Evolutionary conservation across 345 rosid genomes (phyloP).

Genomic region (Erysimum cheiranthoides): DNA sequence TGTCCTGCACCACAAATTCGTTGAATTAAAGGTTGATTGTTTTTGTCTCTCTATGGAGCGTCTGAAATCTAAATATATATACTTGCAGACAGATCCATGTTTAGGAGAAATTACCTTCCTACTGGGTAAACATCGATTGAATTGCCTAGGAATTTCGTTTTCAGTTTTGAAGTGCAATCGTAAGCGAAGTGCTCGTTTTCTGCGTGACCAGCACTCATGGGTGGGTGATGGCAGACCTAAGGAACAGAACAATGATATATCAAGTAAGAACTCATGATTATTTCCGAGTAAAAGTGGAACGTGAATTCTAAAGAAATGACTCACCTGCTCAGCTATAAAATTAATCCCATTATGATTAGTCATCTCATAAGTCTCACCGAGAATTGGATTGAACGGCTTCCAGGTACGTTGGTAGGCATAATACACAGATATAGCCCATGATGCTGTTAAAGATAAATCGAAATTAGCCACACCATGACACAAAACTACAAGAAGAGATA

Average conservation of each 20-base stretch:
- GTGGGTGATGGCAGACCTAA: slow-evolving; percentile 85
- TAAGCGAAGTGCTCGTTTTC: slow-evolving; percentile 75
- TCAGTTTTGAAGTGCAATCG: slow-evolving; percentile 71
- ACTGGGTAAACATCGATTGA: slow-evolving; percentile 71
- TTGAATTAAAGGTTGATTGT: background rate
- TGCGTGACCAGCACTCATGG: slow-evolving; percentile 76
- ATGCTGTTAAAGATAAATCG: slow-evolving; percentile 45
- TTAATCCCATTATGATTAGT: slow-evolving; percentile 32
- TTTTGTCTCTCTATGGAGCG: background rate
- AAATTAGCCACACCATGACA: slow-evolving; percentile 12
- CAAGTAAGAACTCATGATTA: background rate
- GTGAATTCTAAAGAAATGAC: background rate
- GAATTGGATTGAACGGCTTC: slow-evolving; percentile 46
- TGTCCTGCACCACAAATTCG: slow-evolving; percentile 52
- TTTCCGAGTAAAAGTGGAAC: background rate
- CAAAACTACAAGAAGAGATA: background rate
- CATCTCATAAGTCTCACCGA: slow-evolving; percentile 48
- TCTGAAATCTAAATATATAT: background rate
- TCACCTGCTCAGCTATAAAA: slow-evolving; percentile 40
- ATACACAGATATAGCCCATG: slow-evolving; percentile 55
- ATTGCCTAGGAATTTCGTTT: slow-evolving; percentile 73
- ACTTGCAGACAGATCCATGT: too few relatives aligned
- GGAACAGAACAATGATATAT: slow-evolving; percentile 4
- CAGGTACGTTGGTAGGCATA: slow-evolving; percentile 43
- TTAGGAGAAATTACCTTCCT: slow-evolving; percentile 54